Evolutionary conservation across 805 yeast species (phyloP).

Genomic region (Candida mattraensis): DNA sequence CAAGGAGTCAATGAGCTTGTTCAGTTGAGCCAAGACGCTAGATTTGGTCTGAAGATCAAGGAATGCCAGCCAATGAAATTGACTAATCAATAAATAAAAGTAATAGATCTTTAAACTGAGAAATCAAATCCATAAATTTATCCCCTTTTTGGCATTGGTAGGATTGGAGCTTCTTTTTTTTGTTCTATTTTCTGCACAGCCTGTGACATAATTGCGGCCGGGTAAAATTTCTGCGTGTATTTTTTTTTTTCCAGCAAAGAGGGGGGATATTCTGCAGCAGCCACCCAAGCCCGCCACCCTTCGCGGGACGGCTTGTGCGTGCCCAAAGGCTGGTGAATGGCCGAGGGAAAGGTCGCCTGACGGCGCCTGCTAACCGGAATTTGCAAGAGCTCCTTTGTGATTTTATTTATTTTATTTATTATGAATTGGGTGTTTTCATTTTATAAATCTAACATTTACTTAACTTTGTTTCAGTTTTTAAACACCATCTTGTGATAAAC

Average conservation of each 20-base stretch:
- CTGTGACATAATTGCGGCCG: too few relatives aligned
- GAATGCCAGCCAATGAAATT: slow-evolving; percentile 58
- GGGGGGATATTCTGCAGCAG: too few relatives aligned
- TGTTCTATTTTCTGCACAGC: too few relatives aligned
- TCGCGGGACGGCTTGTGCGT: too few relatives aligned
- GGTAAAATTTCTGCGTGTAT: too few relatives aligned
- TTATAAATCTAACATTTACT: slow-evolving; percentile 6
- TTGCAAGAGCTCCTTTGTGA: slow-evolving; percentile 7
- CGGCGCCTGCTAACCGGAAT: slow-evolving; percentile 12
- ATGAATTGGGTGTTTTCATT: too few relatives aligned
- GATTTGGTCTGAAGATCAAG: slow-evolving; percentile 67
- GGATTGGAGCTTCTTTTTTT: not conserved
- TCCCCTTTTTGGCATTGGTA: too few relatives aligned
- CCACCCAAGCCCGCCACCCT: too few relatives aligned
- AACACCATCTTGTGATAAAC: slow-evolving; percentile 9
- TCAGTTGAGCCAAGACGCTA: slow-evolving; percentile 60
- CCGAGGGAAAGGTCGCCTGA: slow-evolving; percentile 8
- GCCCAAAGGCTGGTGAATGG: too few relatives aligned
- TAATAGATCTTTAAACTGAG: not conserved
- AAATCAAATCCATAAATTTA: not conserved
- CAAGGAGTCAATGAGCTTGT: slow-evolving; percentile 55
- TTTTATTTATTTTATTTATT: slow-evolving; percentile 11
- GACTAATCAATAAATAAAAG: slow-evolving; percentile 6
- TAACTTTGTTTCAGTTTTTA: slow-evolving; percentile 6
- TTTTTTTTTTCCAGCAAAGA: too few relatives aligned